Percentiles rank a stretch among this genome's conserved stretches.
Evolutionary conservation across 495 filamentous ascomycete genomes (phyloP).

Genomic region (Pyronema omphalodes): DNA sequence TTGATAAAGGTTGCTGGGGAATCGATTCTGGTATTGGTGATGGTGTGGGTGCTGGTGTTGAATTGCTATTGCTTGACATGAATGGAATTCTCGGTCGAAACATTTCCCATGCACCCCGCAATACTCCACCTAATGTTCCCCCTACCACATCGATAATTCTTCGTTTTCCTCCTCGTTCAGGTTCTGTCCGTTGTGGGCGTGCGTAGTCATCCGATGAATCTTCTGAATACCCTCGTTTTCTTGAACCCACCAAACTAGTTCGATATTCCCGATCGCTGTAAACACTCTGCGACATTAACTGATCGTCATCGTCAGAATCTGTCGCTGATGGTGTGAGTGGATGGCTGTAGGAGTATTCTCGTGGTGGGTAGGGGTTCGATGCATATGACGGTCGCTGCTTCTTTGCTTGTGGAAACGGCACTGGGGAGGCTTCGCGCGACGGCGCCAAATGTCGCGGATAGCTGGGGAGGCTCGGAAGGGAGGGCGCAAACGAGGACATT

Average conservation of each 20-base stretch:
- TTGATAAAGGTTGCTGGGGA: neutral
- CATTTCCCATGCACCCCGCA: conserved; percentile 23
- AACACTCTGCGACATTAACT: conserved; percentile 19
- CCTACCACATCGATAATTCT: conserved; percentile 24
- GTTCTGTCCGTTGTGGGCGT: neutral
- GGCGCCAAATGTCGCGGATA: conserved; percentile 5
- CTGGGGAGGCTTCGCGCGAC: conserved; percentile 10
- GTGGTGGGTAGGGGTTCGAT: conserved; percentile 1
- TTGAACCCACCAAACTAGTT: conserved; percentile 7
- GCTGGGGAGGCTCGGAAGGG: neutral
- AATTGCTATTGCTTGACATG: conserved; percentile 1
- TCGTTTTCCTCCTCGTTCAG: conserved; percentile 11
- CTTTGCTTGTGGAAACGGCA: conserved; percentile 12
- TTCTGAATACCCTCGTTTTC: conserved; percentile 18
- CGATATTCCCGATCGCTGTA: conserved; percentile 20
- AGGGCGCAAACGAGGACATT: neutral
- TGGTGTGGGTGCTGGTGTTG: neutral
- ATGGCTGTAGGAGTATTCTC: neutral
- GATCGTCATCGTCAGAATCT: conserved; percentile 16
- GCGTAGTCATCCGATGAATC: conserved; percentile 11
- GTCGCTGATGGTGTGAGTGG: conserved; percentile 2
- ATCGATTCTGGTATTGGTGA: neutral
- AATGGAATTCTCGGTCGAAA: conserved; percentile 21
- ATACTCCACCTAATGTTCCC: conserved; percentile 10
- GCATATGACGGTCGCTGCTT: conserved; percentile 12